These are phyloP conservation scores for Protea cynaroides DNA, from an alignment of 164 flowering plant species.

Conservation along the genomic window DNA sequence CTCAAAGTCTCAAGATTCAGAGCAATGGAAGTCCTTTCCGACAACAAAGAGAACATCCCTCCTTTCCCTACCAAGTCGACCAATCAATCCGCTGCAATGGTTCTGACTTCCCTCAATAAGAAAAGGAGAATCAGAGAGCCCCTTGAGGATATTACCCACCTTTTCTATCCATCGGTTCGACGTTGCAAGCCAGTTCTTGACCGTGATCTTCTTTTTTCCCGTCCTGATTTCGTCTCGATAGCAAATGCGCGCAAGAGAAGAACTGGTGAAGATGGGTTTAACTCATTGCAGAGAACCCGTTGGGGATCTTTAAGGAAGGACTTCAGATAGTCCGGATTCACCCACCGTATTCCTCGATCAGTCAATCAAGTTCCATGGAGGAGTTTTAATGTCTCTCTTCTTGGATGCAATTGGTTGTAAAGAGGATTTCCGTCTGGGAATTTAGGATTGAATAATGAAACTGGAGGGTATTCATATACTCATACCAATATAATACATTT, in stretches of 20 bases:
- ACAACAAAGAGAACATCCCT: slow-evolving; percentile 20
- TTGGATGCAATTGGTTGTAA: not conserved
- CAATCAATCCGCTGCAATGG: not conserved
- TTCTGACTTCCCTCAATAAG: slow-evolving; percentile 4
- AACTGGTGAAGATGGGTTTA: not conserved
- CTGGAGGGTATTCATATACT: no score
- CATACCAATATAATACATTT: no score
- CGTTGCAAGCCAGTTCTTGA: not conserved
- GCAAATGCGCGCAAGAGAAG: not conserved
- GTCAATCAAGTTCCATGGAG: not conserved
- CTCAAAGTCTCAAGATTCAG: no score
- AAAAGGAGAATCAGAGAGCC: slow-evolving; percentile 17
- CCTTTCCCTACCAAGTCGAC: slow-evolving; percentile 13
- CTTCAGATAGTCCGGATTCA: not conserved
- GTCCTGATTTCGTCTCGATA: not conserved
- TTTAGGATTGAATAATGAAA: no score
- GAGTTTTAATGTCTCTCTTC: not conserved
- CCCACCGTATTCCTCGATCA: not conserved
- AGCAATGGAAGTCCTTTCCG: slow-evolving; percentile 7
- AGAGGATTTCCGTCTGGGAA: no score
- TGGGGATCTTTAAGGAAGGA: slow-evolving; percentile 2
- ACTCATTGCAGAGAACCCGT: not conserved
- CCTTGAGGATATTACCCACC: slow-evolving; percentile 20
- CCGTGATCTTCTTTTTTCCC: not conserved
- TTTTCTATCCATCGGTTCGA: not conserved